These are phyloP conservation scores for Dothideomycetes sp. DNA, from an alignment of 2,329 filamentous ascomycete genomes.

Conservation along the genomic window DNA sequence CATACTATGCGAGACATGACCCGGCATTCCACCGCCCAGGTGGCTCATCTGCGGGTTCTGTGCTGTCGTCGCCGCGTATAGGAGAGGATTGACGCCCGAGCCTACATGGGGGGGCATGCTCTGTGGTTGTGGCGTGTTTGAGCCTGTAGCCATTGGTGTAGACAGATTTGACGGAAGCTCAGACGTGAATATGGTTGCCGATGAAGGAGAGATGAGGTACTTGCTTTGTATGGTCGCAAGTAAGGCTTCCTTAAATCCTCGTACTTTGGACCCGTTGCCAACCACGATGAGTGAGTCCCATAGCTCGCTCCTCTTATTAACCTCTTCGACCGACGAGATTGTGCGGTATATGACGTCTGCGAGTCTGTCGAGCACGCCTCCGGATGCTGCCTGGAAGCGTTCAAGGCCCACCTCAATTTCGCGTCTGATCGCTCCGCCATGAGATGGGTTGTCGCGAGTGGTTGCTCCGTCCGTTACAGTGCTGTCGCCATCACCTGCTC, in stretches of 20 bases:
- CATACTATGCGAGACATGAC: constrained; percentile 32
- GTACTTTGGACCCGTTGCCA: constrained; percentile 66
- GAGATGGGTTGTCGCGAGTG: constrained; percentile 15
- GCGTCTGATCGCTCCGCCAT: constrained; percentile 29
- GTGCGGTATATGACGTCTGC: constrained; percentile 74
- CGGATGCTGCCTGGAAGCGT: constrained; percentile 53
- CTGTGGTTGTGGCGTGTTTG: constrained; percentile 68
- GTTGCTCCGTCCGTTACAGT: constrained; percentile 9
- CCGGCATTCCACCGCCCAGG: constrained; percentile 17
- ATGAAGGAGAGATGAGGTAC: constrained; percentile 83
- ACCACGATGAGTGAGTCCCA: constrained; percentile 92
- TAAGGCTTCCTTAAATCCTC: constrained; percentile 80
- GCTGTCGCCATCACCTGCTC: constrained; percentile 13
- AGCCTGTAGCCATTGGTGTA: constrained; percentile 79
- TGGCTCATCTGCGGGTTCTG: constrained; percentile 41
- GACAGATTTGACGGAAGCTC: constrained; percentile 90
- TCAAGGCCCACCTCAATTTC: constrained; percentile 71
- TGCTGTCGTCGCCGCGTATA: constrained; percentile 80
- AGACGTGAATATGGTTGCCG: constrained; percentile 92
- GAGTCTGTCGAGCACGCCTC: constrained; percentile 69
- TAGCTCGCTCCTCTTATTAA: constrained; percentile 70
- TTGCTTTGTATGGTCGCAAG: constrained; percentile 67
- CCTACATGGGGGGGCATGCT: constrained; percentile 28
- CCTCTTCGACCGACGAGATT: constrained; percentile 71
- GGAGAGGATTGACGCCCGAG: constrained; percentile 66